phyloP scores from a whole-genome alignment of 1,284 basidiomycete species.

The Sutorius eximius region DNA sequence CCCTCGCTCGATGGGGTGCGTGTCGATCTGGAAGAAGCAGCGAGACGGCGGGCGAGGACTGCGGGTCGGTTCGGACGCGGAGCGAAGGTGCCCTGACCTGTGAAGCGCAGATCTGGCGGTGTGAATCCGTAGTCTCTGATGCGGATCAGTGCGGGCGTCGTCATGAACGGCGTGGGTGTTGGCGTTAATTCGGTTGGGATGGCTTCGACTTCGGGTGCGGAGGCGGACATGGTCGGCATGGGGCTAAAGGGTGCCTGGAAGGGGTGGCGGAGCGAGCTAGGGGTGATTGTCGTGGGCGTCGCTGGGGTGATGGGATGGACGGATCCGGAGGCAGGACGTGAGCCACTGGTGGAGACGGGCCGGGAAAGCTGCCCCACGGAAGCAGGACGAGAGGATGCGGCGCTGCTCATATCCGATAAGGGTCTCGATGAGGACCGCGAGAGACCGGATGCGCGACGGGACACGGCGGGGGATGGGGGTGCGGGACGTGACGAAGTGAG shows the following conservation, averaged over 20 bases:
- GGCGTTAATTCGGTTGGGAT: not conserved
- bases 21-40: conserved; percentile 31
- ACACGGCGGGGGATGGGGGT: conserved; percentile 61
- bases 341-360: not conserved
- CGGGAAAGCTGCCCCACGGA: conserved; percentile 13
- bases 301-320: conserved; percentile 6
- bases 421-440: conserved; percentile 28
- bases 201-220: not conserved
- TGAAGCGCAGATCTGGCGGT: conserved; percentile 51
- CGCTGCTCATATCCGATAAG: conserved; percentile 17
- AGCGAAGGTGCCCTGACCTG: conserved; percentile 52
- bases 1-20: conserved; percentile 13
- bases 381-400: conserved; percentile 20
- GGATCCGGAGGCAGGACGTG: conserved; percentile 1
- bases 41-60: conserved; percentile 40
- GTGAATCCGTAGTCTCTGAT: conserved; percentile 66
- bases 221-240: not conserved
- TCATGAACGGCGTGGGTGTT: not conserved
- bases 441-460: conserved; percentile 53
- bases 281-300: conserved; percentile 1
- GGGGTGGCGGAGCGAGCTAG: not conserved
- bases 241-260: not conserved
- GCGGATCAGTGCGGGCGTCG: conserved; percentile 39
- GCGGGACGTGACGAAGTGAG: conserved; percentile 61
- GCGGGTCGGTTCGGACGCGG: conserved; percentile 50